phyloP scores from a whole-genome alignment of 2,329 filamentous ascomycete genomes.

The Talaromyces albobiverticillius region DNA sequence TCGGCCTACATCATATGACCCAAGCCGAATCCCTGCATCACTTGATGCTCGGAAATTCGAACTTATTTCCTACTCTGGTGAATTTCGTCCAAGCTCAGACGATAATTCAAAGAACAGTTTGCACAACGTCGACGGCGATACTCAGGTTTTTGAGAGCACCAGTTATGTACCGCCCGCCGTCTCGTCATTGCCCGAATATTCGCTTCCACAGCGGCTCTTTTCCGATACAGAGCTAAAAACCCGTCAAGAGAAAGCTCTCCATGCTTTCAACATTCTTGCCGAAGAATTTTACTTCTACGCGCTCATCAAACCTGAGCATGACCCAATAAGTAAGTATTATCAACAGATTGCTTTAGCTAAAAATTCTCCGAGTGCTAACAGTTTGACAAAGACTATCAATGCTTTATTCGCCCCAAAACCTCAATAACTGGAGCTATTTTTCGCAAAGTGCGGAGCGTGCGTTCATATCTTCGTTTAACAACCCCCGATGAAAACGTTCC shows the following conservation, averaged over 20 bases:
- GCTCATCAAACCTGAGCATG: slow-evolving; percentile 14
- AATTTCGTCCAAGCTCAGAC: neutral
- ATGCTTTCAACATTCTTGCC: slow-evolving; percentile 31
- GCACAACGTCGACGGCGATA: neutral
- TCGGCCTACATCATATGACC: neutral
- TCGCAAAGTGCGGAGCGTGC: slow-evolving; percentile 32
- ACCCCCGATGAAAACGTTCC: slow-evolving; percentile 17
- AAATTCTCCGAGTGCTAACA: neutral
- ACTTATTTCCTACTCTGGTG: slow-evolving; percentile 10
- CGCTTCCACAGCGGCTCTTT: slow-evolving; percentile 21
- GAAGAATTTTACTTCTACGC: slow-evolving; percentile 21
- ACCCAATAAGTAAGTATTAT: slow-evolving; percentile 15
- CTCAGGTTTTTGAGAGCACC: slow-evolving; percentile 8
- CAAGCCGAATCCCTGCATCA: neutral
- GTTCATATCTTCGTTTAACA: slow-evolving; percentile 30
- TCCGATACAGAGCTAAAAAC: slow-evolving; percentile 22
- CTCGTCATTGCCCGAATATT: slow-evolving; percentile 21
- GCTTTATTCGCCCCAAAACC: slow-evolving; percentile 9
- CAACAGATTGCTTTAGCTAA: neutral
- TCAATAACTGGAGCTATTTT: slow-evolving; percentile 23
- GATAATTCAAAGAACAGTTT: slow-evolving; percentile 17
- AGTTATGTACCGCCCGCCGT: slow-evolving; percentile 18
- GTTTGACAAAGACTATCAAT: slow-evolving; percentile 1
- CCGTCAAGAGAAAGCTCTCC: slow-evolving; percentile 24
- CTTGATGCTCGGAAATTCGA: slow-evolving; percentile 1